phyloP scores from a whole-genome alignment of 2,329 filamentous ascomycete genomes.

The Paecilomyces fulvus region DNA sequence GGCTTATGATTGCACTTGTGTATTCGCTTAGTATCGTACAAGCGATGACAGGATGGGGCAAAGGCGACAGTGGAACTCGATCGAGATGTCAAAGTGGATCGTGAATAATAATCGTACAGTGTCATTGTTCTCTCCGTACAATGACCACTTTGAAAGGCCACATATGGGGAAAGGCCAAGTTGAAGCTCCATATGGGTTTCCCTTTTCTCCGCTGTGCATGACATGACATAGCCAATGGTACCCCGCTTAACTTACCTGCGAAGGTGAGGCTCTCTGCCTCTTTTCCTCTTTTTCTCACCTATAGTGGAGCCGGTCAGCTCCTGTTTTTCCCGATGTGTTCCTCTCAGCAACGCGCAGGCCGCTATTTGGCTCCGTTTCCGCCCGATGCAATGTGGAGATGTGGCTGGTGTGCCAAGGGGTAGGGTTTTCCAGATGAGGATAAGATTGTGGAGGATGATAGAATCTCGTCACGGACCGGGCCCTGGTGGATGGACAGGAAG shows the following conservation, averaged over 20 bases:
- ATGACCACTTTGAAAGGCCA: too few relatives aligned
- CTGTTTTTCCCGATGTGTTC: not conserved
- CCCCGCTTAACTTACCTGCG: not conserved
- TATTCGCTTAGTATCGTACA: not conserved
- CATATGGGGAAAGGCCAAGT: too few relatives aligned
- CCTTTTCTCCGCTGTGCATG: not conserved
- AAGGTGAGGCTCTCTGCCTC: not conserved
- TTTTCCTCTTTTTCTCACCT: not conserved
- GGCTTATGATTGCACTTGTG: not conserved
- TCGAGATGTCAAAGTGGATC: not conserved
- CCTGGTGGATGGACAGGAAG: not conserved
- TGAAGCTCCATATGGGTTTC: not conserved
- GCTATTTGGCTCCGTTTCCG: not conserved
- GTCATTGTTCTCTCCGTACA: not conserved
- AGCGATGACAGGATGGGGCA: not conserved
- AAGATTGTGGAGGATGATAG: not conserved
- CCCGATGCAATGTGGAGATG: not conserved
- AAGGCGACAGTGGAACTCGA: not conserved
- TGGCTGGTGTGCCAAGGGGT: not conserved
- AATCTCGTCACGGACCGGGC: not conserved
- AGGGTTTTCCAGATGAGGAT: not conserved
- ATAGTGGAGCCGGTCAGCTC: not conserved
- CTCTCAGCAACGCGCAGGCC: not conserved
- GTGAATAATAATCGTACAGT: not conserved
- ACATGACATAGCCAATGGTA: not conserved